phyloP scores from a whole-genome alignment of 1,284 basidiomycete genomes.

The Malassezia yamatoensis region DNA sequence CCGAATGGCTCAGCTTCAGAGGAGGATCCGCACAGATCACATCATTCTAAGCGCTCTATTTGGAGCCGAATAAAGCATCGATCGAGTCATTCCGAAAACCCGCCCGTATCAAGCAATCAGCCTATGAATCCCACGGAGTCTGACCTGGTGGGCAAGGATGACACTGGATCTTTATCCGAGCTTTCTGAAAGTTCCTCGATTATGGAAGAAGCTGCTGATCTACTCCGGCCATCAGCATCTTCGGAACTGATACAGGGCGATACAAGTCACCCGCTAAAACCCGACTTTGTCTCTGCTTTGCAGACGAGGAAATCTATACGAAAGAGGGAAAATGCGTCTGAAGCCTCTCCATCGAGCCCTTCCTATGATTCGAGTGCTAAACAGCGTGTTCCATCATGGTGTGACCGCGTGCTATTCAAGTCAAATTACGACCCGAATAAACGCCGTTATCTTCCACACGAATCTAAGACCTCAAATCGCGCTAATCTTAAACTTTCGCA shows the following conservation, averaged over 20 bases:
- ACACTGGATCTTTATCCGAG: not conserved
- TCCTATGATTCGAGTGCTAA: slow-evolving; percentile 52
- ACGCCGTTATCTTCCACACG: not conserved
- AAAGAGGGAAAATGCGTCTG: not conserved
- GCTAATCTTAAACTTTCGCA: not conserved
- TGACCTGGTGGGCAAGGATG: not conserved
- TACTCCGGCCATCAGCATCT: not conserved
- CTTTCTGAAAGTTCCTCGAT: slow-evolving; percentile 8
- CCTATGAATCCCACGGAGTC: not conserved
- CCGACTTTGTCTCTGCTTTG: not conserved
- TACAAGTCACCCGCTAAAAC: not conserved
- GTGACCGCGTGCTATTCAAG: slow-evolving; percentile 44
- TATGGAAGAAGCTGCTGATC: not conserved
- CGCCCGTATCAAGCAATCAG: not conserved
- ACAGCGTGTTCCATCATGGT: slow-evolving; percentile 52
- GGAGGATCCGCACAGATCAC: slow-evolving; percentile 13
- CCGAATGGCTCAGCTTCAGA: slow-evolving; percentile 11
- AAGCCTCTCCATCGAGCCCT: not conserved
- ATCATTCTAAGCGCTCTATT: not conserved
- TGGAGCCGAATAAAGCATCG: not conserved
- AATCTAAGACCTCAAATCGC: not conserved
- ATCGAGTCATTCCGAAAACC: not conserved
- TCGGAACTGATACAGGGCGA: not conserved
- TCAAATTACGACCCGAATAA: slow-evolving; percentile 18
- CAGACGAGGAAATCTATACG: not conserved